phyloP scores from a whole-genome alignment of 179 eudicot species.

The Sideroxylon spinosum region DNA sequence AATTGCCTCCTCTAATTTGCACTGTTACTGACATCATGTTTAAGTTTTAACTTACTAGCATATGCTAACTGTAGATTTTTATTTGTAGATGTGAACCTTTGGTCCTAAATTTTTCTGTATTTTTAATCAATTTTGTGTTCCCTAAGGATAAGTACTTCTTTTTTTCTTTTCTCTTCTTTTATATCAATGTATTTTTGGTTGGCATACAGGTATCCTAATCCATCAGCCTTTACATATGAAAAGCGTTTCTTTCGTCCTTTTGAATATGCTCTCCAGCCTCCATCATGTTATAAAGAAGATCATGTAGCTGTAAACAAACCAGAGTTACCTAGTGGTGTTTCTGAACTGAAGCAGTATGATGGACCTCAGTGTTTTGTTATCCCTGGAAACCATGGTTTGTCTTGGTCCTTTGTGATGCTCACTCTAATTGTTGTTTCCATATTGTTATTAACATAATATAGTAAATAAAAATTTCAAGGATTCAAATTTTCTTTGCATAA shows the following conservation, averaged over 20 bases:
- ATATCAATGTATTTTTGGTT: background rate
- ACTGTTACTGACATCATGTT: too few relatives aligned
- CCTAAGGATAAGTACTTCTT: background rate
- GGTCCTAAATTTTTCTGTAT: background rate
- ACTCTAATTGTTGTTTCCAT: background rate
- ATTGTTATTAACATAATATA: too few relatives aligned
- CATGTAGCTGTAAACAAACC: constrained; percentile 94
- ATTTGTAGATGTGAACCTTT: background rate
- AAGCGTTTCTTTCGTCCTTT: constrained; percentile 87
- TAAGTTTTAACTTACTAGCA: background rate
- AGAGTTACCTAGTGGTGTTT: constrained; percentile 77
- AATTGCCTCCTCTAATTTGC: too few relatives aligned
- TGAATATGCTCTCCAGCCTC: constrained; percentile 93
- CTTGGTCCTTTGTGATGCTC: constrained; percentile 10
- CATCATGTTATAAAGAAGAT: constrained; percentile 77
- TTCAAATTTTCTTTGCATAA: too few relatives aligned
- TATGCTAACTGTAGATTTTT: background rate
- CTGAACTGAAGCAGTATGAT: constrained; percentile 65
- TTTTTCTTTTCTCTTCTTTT: background rate
- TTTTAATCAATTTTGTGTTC: background rate
- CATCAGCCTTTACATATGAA: constrained; percentile 82
- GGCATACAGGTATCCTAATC: constrained; percentile 80
- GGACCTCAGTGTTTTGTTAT: constrained; percentile 97
- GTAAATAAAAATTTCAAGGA: too few relatives aligned
- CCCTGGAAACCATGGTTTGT: constrained; percentile 98